Base-by-base conservation (phyloP, 2,329 filamentous ascomycete genomes). In the Beauveria australis region DNA sequence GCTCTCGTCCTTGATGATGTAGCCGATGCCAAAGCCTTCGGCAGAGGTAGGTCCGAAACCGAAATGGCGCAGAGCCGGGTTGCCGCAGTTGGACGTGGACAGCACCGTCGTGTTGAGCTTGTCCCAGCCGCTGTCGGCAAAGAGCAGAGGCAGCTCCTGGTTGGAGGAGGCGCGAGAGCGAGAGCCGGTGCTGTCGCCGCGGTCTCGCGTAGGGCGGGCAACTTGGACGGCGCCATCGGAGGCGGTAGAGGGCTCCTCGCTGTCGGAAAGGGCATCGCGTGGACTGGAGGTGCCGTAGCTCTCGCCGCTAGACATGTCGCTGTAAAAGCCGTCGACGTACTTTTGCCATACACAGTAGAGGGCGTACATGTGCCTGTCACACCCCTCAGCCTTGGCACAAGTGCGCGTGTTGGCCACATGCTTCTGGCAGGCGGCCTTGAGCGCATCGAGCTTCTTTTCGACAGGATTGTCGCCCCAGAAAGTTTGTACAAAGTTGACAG, bases 41-140 rank as follows among this genome's bases (percentile, higher is more conserved):
- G 87, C 93, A 0, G 90, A 93, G 0, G 93, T 96, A 1, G 94
- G 94, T 0, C 94, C 94, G 71, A 99, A 99, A 3, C 94, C 94
- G 68, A 99, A 99, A 68, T 97, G 93, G 2, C 94, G 87, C 19
- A 99, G 85, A 0, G 89, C 91, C 0, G 94, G 94, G 74, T 97
- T 99, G 62, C 94, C 94, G 74, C 94, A 99, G 79, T 99, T 99
- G n/a, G 92, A 97, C 0, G 94, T 97, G 7, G 91, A 96, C 44
- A 99, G 79, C 65, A 97, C 91, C 9, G 93, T 97, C 64, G 84
- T 95, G 78, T 97, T 97, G 65, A 97, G 84, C 71, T 89, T 92
- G 74, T 97, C 93, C 92, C 92, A 99, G 53, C 93, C 94, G 1
- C 82, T 67, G 69, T 99, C 94, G 53, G 88, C 86, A 73, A 97